phyloP scores from a whole-genome alignment of 2,329 filamentous ascomycete species.

The Pyrenophora tritici-repentis region DNA sequence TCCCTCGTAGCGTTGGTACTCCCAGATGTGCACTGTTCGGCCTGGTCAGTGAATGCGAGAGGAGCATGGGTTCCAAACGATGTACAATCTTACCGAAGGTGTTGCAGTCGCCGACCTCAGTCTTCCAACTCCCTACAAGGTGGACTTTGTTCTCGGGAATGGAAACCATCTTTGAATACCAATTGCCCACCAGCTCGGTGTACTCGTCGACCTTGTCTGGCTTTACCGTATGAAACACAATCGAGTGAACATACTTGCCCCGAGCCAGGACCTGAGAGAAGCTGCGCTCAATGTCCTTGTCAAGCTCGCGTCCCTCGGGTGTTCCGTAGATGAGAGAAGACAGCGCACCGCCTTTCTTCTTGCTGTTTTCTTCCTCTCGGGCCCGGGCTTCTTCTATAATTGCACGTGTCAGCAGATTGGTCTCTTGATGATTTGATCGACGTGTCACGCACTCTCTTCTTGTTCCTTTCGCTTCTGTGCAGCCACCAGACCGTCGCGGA shows the following conservation, averaged over 20 bases:
- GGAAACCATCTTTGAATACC: slow-evolving; percentile 89
- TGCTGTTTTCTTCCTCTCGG: slow-evolving; percentile 63
- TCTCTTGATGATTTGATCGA: slow-evolving; percentile 49
- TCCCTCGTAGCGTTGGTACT: slow-evolving; percentile 95
- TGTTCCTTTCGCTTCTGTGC: slow-evolving; percentile 75
- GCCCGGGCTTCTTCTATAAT: slow-evolving; percentile 59
- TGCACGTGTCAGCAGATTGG: slow-evolving; percentile 52
- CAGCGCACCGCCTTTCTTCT: slow-evolving; percentile 70
- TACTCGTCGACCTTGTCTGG: slow-evolving; percentile 97
- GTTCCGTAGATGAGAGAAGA: slow-evolving; percentile 95
- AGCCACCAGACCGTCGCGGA: slow-evolving; percentile 79
- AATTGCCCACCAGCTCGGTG: slow-evolving; percentile 81
- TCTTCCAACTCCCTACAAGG: slow-evolving; percentile 96
- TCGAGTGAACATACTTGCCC: slow-evolving; percentile 98
- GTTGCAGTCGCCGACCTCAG: slow-evolving; percentile 95
- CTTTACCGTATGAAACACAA: slow-evolving; percentile 94
- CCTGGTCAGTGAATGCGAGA: slow-evolving; percentile 9
- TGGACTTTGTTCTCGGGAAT: slow-evolving; percentile 90
- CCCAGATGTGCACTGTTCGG: slow-evolving; percentile 93
- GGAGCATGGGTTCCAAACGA: neutral
- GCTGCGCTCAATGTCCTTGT: slow-evolving; percentile 92
- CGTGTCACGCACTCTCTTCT: slow-evolving; percentile 77
- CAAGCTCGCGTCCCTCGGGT: slow-evolving; percentile 89
- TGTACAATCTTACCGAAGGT: slow-evolving; percentile 76
- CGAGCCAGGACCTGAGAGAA: slow-evolving; percentile 94